Evolutionary conservation across 176 grass and related monocot species (phyloP).

Genomic region (Oryza glaberrima): DNA sequence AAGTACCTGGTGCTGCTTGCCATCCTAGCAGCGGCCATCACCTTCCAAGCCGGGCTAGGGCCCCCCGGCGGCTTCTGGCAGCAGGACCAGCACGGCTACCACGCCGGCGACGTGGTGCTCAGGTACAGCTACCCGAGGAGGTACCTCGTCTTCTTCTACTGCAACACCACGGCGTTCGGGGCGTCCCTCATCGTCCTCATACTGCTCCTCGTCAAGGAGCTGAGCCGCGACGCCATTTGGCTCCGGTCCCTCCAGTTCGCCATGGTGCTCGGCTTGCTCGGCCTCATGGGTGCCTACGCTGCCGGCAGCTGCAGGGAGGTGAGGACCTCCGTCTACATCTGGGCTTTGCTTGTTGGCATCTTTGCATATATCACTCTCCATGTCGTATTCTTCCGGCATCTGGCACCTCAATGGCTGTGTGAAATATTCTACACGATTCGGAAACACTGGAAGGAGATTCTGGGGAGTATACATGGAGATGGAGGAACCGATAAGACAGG

Average conservation of each 20-base stretch:
- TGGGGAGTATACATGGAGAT: background rate
- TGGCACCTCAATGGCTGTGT: conserved; percentile 30
- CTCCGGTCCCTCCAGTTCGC: conserved; percentile 49
- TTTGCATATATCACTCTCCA: conserved; percentile 49
- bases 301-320: conserved; percentile 57
- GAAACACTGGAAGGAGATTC: background rate
- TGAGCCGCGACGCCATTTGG: conserved; percentile 39
- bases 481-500: background rate
- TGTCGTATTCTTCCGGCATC: conserved; percentile 42
- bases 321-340: conserved; percentile 49
- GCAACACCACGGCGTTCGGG: conserved; percentile 43
- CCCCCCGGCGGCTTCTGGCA: conserved; percentile 68
- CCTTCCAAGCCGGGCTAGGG: conserved; percentile 49
- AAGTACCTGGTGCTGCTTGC: conserved; percentile 63
- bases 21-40: conserved; percentile 53
- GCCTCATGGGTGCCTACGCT: conserved; percentile 59
- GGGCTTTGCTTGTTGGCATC: conserved; percentile 49
- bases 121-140: conserved; percentile 34
- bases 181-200: conserved; percentile 48
- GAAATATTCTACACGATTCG: background rate
- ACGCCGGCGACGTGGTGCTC: conserved; percentile 42
- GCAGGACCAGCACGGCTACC: conserved; percentile 14
- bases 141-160: conserved; percentile 56
- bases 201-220: conserved; percentile 36
- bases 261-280: conserved; percentile 42